Evolutionary conservation across 164 flowering plant genomes (phyloP).

Genomic region (Dillenia suffruticosa): DNA sequence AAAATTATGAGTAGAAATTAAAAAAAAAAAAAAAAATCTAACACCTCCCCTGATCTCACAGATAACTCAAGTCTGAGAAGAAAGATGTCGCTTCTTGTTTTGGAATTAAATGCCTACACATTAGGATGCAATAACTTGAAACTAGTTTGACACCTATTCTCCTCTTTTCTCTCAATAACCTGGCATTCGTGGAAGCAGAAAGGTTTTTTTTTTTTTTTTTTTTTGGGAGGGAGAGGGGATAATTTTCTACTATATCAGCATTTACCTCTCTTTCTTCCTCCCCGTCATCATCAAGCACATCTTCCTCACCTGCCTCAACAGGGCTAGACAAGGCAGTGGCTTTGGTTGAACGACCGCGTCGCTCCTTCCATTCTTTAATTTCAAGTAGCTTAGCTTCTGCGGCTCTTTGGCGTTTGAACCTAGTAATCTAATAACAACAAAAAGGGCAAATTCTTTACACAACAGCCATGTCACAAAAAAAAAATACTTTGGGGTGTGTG

Average conservation of each 20-base stretch:
- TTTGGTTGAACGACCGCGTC: constrained; percentile 81
- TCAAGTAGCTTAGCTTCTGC: constrained; percentile 82
- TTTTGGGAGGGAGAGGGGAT: no score
- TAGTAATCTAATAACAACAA: constrained; percentile 55
- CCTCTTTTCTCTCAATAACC: no score
- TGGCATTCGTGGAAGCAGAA: no score
- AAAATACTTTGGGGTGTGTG: no score
- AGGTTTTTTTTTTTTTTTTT: no score
- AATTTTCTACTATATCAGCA: constrained; percentile 9
- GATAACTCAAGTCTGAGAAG: neutral
- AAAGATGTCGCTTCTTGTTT: no score
- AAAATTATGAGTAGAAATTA: no score
- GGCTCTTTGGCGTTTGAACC: constrained; percentile 82
- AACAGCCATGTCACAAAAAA: neutral
- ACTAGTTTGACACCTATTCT: no score
- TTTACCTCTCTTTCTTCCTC: constrained; percentile 97
- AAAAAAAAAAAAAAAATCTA: no score
- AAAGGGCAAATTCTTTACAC: neutral
- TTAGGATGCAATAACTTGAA: no score
- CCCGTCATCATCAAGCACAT: constrained; percentile 76
- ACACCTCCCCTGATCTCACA: neutral
- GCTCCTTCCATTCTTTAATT: constrained; percentile 83
- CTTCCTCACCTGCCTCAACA: constrained; percentile 83
- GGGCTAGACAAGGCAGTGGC: constrained; percentile 87
- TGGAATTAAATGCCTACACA: no score